Evolutionary conservation across 2,329 filamentous ascomycete species (phyloP).

Genomic region (Penicillium griseofulvum): DNA sequence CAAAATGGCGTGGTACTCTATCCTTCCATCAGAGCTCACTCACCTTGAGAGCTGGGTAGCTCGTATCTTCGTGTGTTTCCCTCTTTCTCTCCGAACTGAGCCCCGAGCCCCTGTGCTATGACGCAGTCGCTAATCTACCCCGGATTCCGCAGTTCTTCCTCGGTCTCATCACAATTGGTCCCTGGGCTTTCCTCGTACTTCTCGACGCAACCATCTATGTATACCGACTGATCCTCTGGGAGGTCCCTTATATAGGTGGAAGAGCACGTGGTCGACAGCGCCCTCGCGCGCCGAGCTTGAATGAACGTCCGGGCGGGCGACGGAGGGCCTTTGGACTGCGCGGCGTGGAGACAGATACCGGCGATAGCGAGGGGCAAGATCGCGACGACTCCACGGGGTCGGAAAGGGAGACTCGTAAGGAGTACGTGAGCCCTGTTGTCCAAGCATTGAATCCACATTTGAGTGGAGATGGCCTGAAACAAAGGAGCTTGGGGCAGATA

Average conservation of each 20-base stretch:
- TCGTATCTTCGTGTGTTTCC: constrained; percentile 58
- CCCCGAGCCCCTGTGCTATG: neutral
- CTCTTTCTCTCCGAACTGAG: neutral
- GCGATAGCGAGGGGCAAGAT: constrained; percentile 9
- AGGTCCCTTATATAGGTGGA: constrained; percentile 60
- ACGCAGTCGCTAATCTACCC: neutral
- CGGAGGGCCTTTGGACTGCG: constrained; percentile 30
- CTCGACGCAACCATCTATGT: constrained; percentile 65
- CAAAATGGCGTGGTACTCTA: constrained; percentile 64
- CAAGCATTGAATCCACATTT: constrained; percentile 1
- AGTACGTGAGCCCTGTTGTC: constrained; percentile 10
- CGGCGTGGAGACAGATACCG: constrained; percentile 18
- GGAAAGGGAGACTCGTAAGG: constrained; percentile 2
- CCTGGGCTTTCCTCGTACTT: constrained; percentile 60
- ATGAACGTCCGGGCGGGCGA: constrained; percentile 54
- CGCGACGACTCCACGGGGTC: neutral
- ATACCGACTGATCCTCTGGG: constrained; percentile 57
- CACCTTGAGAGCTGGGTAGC: constrained; percentile 62
- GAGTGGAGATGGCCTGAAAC: constrained; percentile 13
- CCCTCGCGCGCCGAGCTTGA: constrained; percentile 62
- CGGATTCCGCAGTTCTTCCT: constrained; percentile 53
- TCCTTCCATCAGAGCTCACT: constrained; percentile 59
- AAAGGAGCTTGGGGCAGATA: constrained; percentile 6
- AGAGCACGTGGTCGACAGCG: constrained; percentile 58
- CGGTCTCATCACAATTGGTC: constrained; percentile 59